phyloP scores from a whole-genome alignment of 2,329 filamentous ascomycete species.

The Pestalotiopsis sp. region DNA sequence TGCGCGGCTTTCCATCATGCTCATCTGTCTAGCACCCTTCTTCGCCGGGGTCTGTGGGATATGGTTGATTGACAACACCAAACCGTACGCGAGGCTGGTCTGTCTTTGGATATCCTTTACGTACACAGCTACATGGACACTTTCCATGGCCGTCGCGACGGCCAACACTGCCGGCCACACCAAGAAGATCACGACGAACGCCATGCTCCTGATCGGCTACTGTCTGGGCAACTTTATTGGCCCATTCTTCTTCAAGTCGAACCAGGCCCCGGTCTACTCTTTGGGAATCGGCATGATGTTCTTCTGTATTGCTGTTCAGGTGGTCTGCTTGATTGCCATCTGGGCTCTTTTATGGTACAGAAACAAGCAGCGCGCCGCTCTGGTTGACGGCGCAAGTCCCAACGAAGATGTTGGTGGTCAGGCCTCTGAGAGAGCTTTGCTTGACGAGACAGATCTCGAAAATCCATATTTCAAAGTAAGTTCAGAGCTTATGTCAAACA shows the following conservation, averaged over 20 bases:
- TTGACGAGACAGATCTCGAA: constrained; percentile 44
- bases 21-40: constrained; percentile 16
- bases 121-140: constrained; percentile 14
- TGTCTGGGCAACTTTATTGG: constrained; percentile 64
- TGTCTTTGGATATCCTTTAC: constrained; percentile 16
- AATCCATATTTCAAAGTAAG: constrained; percentile 44
- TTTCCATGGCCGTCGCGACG: constrained; percentile 27
- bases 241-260: constrained; percentile 63
- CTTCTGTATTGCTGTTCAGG: constrained; percentile 41
- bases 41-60: constrained; percentile 16
- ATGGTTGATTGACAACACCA: constrained; percentile 12
- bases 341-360: constrained; percentile 41
- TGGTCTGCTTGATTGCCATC: constrained; percentile 40
- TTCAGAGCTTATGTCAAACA: constrained; percentile 15
- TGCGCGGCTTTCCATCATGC: constrained; percentile 13
- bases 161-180: constrained; percentile 58
- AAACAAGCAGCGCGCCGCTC: constrained; percentile 35
- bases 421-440: constrained; percentile 40
- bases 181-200: constrained; percentile 67
- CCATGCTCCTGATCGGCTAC: constrained; percentile 61
- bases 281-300: constrained; percentile 45
- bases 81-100: constrained; percentile 22
- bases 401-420: neutral
- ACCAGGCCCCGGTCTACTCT: constrained; percentile 48
- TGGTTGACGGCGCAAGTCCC: neutral